phyloP scores from a whole-genome alignment of 305 asterid genomes.

The Coffea humblotiana region DNA sequence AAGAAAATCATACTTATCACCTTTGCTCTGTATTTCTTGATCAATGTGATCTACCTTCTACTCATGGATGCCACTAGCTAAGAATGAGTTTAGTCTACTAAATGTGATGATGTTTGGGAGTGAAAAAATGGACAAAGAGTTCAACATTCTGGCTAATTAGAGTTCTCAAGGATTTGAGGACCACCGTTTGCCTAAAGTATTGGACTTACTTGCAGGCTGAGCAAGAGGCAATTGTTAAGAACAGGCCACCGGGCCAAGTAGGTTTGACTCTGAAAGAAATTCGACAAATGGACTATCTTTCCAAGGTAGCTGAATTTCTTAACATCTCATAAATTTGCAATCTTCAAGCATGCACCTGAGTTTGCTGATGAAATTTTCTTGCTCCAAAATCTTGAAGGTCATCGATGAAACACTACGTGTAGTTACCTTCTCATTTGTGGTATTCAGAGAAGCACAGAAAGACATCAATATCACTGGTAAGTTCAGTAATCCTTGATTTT shows the following conservation, averaged over 20 bases:
- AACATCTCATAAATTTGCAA: not conserved
- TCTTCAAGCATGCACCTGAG: not conserved
- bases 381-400: constrained; percentile 37
- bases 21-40: not conserved
- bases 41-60: not conserved
- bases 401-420: constrained; percentile 84
- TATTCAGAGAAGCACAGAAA: constrained; percentile 71
- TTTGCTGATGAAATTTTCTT: not conserved
- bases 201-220: constrained; percentile 51
- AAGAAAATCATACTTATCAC: not conserved
- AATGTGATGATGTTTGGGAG: not conserved
- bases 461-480: constrained; percentile 59
- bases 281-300: constrained; percentile 70
- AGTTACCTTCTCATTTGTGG: constrained; percentile 61
- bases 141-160: not conserved
- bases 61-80: not conserved
- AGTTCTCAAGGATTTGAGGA: not conserved
- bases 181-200: not conserved
- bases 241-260: constrained; percentile 50
- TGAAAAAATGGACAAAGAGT: not conserved
- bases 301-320: constrained; percentile 39
- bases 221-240: constrained; percentile 67
- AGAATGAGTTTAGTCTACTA: not conserved
- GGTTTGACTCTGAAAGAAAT: constrained; percentile 63
- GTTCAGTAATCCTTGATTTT: not conserved